phyloP scores from a whole-genome alignment of 306 rosid genomes.

The Trifolium subterraneum region DNA sequence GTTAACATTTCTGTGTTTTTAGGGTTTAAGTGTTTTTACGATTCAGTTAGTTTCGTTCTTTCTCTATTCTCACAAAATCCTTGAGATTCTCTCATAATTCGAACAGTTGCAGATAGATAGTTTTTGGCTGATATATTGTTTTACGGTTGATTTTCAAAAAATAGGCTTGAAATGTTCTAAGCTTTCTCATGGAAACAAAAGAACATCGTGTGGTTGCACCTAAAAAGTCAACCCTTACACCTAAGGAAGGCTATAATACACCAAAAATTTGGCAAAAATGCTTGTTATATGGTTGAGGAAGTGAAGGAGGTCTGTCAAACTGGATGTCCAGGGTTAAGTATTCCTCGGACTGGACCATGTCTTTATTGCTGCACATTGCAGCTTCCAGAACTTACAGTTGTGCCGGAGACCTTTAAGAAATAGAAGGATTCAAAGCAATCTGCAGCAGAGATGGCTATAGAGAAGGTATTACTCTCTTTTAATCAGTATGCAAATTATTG shows the following conservation, averaged over 20 bases:
- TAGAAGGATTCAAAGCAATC: constrained; percentile 96
- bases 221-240: constrained; percentile 54
- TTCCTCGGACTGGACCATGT: constrained; percentile 65
- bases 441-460: constrained; percentile 86
- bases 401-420: constrained; percentile 71
- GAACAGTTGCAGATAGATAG: neutral
- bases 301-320: constrained; percentile 60
- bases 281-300: constrained; percentile 73
- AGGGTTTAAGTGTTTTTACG: neutral
- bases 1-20: neutral
- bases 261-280: constrained; percentile 68
- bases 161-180: constrained; percentile 36
- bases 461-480: constrained; percentile 62
- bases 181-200: constrained; percentile 60
- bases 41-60: no score
- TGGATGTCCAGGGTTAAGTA: constrained; percentile 77
- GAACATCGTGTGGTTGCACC: constrained; percentile 34
- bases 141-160: constrained; percentile 31
- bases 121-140: constrained; percentile 16
- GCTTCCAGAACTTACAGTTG: constrained; percentile 75
- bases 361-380: constrained; percentile 78
- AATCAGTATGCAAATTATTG: constrained; percentile 26
- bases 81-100: no score
- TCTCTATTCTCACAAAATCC: no score
- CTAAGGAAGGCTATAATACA: constrained; percentile 79